Conservation (phyloP, 495 filamentous ascomycete genomes). For the Aspergillus haitiensis region DNA sequence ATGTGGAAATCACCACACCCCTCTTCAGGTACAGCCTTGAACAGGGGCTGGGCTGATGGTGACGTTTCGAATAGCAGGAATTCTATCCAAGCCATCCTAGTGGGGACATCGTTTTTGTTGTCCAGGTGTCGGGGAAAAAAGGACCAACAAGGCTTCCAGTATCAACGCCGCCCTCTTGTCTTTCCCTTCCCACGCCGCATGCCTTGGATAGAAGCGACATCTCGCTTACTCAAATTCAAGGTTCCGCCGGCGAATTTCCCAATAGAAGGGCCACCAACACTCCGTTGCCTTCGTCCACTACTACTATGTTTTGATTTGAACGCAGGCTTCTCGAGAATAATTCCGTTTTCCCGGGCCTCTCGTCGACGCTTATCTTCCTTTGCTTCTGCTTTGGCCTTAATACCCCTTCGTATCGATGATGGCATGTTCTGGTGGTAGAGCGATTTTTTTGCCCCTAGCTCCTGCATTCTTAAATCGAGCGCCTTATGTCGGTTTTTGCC, state of each 20-base stretch:
- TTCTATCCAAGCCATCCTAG: background rate
- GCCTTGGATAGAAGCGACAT: conserved; percentile 63
- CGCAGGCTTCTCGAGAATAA: conserved; percentile 75
- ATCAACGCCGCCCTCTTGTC: conserved; percentile 28
- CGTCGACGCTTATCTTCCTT: conserved; percentile 69
- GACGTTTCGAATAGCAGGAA: background rate
- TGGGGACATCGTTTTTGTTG: too few relatives aligned
- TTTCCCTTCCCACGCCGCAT: conserved; percentile 36
- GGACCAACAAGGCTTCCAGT: too few relatives aligned
- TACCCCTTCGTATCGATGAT: conserved; percentile 74
- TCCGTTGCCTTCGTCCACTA: conserved; percentile 56
- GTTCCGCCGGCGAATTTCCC: conserved; percentile 79
- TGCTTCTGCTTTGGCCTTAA: conserved; percentile 59
- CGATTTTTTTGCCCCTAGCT: conserved; percentile 74
- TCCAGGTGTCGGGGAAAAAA: too few relatives aligned
- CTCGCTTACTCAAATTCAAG: conserved; percentile 73
- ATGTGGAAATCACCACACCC: conserved; percentile 3
- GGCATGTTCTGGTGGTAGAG: conserved; percentile 81
- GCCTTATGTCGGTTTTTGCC: conserved; percentile 72
- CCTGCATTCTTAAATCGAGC: conserved; percentile 75
- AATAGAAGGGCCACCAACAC: conserved; percentile 71
- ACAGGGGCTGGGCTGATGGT: background rate
- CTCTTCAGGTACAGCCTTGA: conserved; percentile 3
- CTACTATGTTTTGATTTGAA: conserved; percentile 46
- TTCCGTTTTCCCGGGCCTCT: conserved; percentile 86